phyloP scores from a whole-genome alignment of 768 basidiomycete genomes.

The Agrocybe praecox region DNA sequence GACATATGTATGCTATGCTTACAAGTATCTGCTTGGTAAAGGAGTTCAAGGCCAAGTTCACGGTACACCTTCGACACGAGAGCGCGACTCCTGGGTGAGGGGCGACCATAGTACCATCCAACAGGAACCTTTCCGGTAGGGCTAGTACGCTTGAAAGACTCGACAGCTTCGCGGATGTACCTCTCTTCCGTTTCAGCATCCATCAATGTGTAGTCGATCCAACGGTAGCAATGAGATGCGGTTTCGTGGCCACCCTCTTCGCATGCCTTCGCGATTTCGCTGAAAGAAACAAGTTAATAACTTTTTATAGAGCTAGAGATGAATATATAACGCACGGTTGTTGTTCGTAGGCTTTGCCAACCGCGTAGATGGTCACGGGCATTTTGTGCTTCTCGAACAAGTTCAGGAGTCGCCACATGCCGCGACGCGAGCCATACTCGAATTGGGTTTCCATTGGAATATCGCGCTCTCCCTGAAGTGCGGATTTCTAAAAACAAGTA shows the following conservation, averaged over 20 bases:
- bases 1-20: background rate
- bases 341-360: constrained; percentile 16
- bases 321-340: constrained; percentile 9
- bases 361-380: constrained; percentile 15
- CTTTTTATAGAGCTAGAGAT: background rate
- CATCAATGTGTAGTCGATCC: constrained; percentile 18
- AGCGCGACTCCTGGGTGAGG: constrained; percentile 16
- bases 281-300: background rate
- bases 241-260: constrained; percentile 18
- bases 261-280: constrained; percentile 15
- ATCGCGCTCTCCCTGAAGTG: constrained; percentile 14
- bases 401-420: constrained; percentile 19
- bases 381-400: constrained; percentile 19
- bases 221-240: constrained; percentile 20
- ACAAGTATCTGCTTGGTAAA: constrained; percentile 19
- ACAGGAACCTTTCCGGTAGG: constrained; percentile 15
- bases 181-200: constrained; percentile 16
- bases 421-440: constrained; percentile 19
- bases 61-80: constrained; percentile 18
- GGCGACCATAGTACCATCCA: constrained; percentile 19
- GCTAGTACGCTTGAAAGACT: constrained; percentile 14
- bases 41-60: constrained; percentile 16
- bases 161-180: constrained; percentile 13
- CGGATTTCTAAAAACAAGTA: constrained; percentile 7
- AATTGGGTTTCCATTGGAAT: constrained; percentile 20